A percentile compares a stretch with the other conserved stretches of the same genome.
Conservation (phyloP, 768 basidiomycete genomes). For the Lactifluus volemus region DNA sequence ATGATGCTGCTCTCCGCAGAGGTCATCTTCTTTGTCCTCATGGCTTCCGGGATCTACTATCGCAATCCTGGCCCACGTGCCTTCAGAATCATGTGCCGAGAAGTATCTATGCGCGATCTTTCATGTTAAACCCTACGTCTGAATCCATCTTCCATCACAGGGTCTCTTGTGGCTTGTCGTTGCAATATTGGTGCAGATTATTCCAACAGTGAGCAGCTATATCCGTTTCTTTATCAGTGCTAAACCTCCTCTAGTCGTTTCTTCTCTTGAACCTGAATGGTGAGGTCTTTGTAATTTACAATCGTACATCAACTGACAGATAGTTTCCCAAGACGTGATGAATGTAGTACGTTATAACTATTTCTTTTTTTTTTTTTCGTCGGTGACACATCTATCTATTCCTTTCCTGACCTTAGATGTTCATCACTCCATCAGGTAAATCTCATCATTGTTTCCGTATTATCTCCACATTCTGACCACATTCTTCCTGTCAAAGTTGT, state of each 20-base stretch:
- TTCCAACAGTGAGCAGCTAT: slow-evolving; percentile 5
- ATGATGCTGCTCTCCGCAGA: neutral
- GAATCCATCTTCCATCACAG: neutral
- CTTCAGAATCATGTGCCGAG: slow-evolving; percentile 13
- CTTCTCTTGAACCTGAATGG: slow-evolving; percentile 12
- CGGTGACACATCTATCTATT: neutral
- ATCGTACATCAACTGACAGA: neutral
- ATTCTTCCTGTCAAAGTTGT: slow-evolving; percentile 3
- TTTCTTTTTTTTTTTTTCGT: neutral
- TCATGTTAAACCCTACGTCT: neutral
- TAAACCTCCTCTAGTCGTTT: slow-evolving; percentile 5
- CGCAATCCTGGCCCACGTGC: slow-evolving; percentile 3
- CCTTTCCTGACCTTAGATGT: slow-evolving; percentile 5
- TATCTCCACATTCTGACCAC: neutral
- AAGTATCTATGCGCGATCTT: neutral
- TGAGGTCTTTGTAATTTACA: neutral
- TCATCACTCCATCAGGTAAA: slow-evolving; percentile 8
- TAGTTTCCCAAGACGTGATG: neutral
- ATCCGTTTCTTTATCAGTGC: neutral
- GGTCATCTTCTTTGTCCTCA: neutral
- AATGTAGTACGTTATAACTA: slow-evolving; percentile 9
- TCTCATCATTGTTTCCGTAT: neutral
- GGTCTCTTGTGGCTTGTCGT: slow-evolving; percentile 11
- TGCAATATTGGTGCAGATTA: slow-evolving; percentile 1
- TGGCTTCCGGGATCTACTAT: slow-evolving; percentile 6